Evolutionary conservation across 768 basidiomycete genomes (phyloP).

Genomic region (Cystofilobasidium macerans): DNA sequence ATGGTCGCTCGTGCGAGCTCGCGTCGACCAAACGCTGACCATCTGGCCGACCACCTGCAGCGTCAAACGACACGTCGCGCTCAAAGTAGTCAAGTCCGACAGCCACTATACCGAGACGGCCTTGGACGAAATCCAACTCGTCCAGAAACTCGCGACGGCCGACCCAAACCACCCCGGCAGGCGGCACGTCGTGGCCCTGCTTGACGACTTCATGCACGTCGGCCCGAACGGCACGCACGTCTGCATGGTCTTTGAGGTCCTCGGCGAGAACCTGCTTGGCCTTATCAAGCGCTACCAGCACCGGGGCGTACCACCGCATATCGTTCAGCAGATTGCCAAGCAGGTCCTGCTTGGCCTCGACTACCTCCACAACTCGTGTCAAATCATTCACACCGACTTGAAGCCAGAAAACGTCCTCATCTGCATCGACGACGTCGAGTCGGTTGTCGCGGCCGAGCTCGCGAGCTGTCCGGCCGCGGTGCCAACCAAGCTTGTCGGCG

Average conservation of each 20-base stretch:
- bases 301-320: conserved; percentile 84
- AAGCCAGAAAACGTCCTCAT: conserved; percentile 98
- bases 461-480: conserved; percentile 47
- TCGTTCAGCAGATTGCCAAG: conserved; percentile 93
- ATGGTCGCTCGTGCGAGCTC: too few species aligned
- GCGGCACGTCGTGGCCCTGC: conserved; percentile 90
- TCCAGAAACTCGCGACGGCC: conserved; percentile 86
- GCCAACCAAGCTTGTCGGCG: conserved; percentile 76
- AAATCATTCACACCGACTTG: conserved; percentile 94
- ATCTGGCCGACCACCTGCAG: conserved; percentile 41
- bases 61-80: conserved; percentile 87
- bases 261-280: conserved; percentile 87
- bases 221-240: conserved; percentile 95
- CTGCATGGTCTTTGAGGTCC: conserved; percentile 98
- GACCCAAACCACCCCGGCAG: conserved; percentile 70
- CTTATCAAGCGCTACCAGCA: conserved; percentile 97
- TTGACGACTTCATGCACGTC: conserved; percentile 93
- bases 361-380: conserved; percentile 95
- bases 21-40: background rate
- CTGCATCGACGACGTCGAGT: conserved; percentile 90
- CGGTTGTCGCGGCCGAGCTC: conserved; percentile 76
- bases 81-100: conserved; percentile 98
- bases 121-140: conserved; percentile 94
- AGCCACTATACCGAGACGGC: conserved; percentile 95
- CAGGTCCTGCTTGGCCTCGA: conserved; percentile 90